phyloP scores from a whole-genome alignment of 2,329 filamentous ascomycete species.

The Dactylellina parvicollis region DNA sequence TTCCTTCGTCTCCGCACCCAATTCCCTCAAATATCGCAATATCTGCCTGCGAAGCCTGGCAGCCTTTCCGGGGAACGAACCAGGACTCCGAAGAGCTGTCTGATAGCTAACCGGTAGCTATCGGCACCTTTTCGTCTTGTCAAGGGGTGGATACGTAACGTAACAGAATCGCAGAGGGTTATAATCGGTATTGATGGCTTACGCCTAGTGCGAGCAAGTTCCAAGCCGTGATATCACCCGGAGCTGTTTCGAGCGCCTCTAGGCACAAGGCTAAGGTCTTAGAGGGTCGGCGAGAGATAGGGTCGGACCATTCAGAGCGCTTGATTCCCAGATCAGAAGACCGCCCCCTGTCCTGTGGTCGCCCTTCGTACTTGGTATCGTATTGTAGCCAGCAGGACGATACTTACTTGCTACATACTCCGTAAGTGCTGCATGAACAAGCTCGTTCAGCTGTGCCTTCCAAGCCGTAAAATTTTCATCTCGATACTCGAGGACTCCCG shows the following conservation, averaged over 20 bases:
- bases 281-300: constrained; percentile 31
- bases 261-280: constrained; percentile 42
- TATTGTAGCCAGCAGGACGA: constrained; percentile 8
- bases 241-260: constrained; percentile 26
- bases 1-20: constrained; percentile 12
- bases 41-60: constrained; percentile 23
- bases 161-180: not conserved
- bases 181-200: not conserved
- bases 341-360: constrained; percentile 14
- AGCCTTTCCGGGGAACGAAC: constrained; percentile 26
- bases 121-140: not conserved
- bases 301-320: constrained; percentile 41
- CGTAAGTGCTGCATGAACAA: constrained; percentile 13
- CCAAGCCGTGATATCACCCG: constrained; percentile 32
- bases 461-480: constrained; percentile 16
- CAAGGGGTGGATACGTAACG: not conserved
- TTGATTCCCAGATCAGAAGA: constrained; percentile 29
- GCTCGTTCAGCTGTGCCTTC: too few relatives aligned
- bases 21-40: constrained; percentile 53
- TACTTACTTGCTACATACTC: too few relatives aligned
- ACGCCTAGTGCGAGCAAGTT: not conserved
- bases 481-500: not conserved
- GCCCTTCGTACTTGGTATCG: not conserved
- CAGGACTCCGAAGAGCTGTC: constrained; percentile 14
- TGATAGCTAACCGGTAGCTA: constrained; percentile 4